Evolutionary conservation across 75 land plant genomes (phyloP).

Genomic region (Cunninghamia lanceolata): DNA sequence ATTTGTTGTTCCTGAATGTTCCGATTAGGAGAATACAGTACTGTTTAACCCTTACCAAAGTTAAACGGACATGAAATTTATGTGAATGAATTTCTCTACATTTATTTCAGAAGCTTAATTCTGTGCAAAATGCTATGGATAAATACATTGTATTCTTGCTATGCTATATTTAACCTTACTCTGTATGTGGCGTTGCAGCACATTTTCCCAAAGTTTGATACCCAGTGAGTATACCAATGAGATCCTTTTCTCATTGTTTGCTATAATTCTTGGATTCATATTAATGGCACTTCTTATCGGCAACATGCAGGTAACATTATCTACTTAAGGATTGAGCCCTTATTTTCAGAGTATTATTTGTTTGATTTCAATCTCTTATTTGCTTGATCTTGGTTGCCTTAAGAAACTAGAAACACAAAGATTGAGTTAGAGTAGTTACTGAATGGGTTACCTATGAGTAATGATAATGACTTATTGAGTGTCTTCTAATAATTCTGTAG

Average conservation of each 20-base stretch:
- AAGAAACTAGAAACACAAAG: not conserved
- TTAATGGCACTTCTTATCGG: constrained; percentile 76
- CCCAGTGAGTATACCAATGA: constrained; percentile 63
- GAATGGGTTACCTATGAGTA: not conserved
- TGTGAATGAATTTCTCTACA: not conserved
- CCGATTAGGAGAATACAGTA: no score
- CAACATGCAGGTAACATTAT: constrained; percentile 69
- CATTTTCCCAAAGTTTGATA: constrained; percentile 61
- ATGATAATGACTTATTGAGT: not conserved
- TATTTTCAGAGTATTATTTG: not conserved
- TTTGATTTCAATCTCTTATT: not conserved
- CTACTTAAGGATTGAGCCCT: not conserved
- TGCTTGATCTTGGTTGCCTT: not conserved
- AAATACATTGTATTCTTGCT: not conserved
- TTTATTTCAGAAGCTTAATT: not conserved
- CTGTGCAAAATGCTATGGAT: not conserved
- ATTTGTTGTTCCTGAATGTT: not conserved
- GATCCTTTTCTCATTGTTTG: constrained; percentile 50
- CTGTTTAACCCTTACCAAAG: not conserved
- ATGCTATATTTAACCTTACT: not conserved
- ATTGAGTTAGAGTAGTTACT: not conserved
- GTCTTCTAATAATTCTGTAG: not conserved
- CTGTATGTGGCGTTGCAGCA: constrained; percentile 31
- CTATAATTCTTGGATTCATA: constrained; percentile 60
- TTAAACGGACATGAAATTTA: not conserved